A percentile compares a stretch with the other conserved stretches of the same genome.
phyloP scores from a whole-genome alignment of 352 stramenopile genomes.

The Pythium aristosporum region DNA sequence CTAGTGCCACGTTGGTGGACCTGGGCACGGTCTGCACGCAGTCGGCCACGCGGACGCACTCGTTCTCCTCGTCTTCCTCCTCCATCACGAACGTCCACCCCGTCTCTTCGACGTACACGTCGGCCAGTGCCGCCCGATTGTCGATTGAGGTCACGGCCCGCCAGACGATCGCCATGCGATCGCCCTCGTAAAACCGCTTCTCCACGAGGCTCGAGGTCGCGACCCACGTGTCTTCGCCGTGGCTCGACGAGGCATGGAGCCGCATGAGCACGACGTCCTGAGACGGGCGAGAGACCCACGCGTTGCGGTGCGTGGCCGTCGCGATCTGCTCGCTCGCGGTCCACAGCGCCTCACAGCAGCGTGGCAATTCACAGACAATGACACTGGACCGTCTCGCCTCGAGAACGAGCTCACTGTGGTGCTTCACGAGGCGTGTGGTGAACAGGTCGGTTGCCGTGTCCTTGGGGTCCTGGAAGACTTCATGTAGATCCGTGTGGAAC shows the following conservation, averaged over 20 bases:
- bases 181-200: background rate
- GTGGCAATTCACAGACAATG: background rate
- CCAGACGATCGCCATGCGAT: conserved; percentile 2
- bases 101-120: conserved; percentile 9
- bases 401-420: background rate
- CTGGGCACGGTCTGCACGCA: conserved; percentile 6
- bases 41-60: background rate
- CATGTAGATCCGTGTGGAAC: background rate
- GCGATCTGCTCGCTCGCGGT: conserved; percentile 1
- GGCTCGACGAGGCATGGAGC: background rate
- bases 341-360: conserved; percentile 1
- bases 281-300: background rate
- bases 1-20: background rate
- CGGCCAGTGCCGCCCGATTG: background rate
- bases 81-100: background rate
- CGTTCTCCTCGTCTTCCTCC: background rate
- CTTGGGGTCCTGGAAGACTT: background rate
- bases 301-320: background rate
- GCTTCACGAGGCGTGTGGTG: background rate
- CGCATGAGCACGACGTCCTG: background rate
- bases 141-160: conserved; percentile 4
- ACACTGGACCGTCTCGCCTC: background rate
- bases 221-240: background rate
- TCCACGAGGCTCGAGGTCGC: conserved; percentile 4
- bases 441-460: background rate